Evolutionary conservation across 2,329 filamentous ascomycete species (phyloP), one percentile per base, ranked within the genome.

Genomic region (Fusarium lyarnte): DNA sequence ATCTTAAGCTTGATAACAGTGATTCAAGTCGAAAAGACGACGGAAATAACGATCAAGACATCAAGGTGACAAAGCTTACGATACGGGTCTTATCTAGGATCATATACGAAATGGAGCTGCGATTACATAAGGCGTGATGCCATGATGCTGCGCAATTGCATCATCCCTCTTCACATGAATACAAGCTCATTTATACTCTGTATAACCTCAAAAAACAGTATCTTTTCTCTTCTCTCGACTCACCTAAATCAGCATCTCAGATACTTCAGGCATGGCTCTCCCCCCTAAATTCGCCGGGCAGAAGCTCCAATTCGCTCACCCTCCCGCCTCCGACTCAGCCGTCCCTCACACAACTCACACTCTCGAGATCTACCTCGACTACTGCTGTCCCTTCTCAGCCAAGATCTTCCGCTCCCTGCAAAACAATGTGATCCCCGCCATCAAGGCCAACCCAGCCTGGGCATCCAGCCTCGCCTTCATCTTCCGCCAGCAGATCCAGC

Each of bases 401-500:
- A 86, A 86, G 79, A 83, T 94, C 77, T 98, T 96, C 88, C 89
- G 91, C 71, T 95, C 93, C 5, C 83, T 98, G 76, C 91, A 92
- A 82, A 84, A 82, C 63, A 82, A 85, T 35, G 88, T 97, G 65
- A 85, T 89, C 66, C 91, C 93, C 2, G 81, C 89, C 52, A 86
- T 97, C 75, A 85, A 87, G 69, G 76, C 85, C 54, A 90, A 90
- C 76, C 90, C 92, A 72, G 76, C 84, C 29, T 86, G 85, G 80
- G 80, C 85, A 19, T 74, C 85, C 66, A 87, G 86, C 69, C 84
- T 97, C 6, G 87, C 93, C 76, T 86, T 97, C 75, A 89, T 98
- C 78, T 93, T 98, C 86, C 92, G 95, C 54, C 95, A 95, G 81
- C 94, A 97, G 81, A 90, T 98, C 78, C 94, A 97, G 84, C 94